Conservation (phyloP, 768 basidiomycete genomes). For the Leccinum fibrillosum region DNA sequence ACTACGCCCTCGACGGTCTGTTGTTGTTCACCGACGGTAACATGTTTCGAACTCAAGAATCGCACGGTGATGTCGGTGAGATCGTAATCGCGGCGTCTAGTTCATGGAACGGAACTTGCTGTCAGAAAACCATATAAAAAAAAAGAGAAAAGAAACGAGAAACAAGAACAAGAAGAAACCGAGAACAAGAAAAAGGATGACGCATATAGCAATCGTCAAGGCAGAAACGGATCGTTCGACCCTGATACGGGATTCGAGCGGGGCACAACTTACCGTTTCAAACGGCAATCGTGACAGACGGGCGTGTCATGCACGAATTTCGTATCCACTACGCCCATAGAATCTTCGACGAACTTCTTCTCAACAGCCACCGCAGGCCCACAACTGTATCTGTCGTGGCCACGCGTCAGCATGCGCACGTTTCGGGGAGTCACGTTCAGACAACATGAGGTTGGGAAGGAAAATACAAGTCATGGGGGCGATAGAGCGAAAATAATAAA, state of each 20-base stretch:
- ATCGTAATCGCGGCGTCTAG: slow-evolving; percentile 45
- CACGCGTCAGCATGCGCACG: slow-evolving; percentile 17
- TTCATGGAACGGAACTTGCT: slow-evolving; percentile 16
- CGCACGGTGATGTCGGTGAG: slow-evolving; percentile 62
- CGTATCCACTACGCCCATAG: slow-evolving; percentile 29
- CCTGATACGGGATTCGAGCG: slow-evolving; percentile 9
- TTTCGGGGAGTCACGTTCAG: slow-evolving; percentile 3
- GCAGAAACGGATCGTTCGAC: slow-evolving; percentile 3
- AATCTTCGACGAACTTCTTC: slow-evolving; percentile 29
- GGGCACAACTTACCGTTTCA: slow-evolving; percentile 44
- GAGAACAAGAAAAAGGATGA: not conserved
- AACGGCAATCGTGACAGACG: slow-evolving; percentile 61
- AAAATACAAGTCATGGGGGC: not conserved
- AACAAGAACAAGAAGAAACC: not conserved
- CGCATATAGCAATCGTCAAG: not conserved
- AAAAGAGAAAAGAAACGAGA: not conserved
- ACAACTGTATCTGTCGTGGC: slow-evolving; percentile 48
- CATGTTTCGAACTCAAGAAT: slow-evolving; percentile 34
- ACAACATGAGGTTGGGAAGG: slow-evolving; percentile 7
- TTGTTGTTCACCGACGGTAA: slow-evolving; percentile 23
- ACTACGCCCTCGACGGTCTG: slow-evolving; percentile 12
- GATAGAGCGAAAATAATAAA: slow-evolving; percentile 4
- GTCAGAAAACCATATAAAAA: slow-evolving; percentile 7
- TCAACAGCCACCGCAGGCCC: slow-evolving; percentile 53
- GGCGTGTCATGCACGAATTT: slow-evolving; percentile 47